Evolutionary conservation across 768 basidiomycete species (phyloP).

Genomic region (Fomitopsis serialis): DNA sequence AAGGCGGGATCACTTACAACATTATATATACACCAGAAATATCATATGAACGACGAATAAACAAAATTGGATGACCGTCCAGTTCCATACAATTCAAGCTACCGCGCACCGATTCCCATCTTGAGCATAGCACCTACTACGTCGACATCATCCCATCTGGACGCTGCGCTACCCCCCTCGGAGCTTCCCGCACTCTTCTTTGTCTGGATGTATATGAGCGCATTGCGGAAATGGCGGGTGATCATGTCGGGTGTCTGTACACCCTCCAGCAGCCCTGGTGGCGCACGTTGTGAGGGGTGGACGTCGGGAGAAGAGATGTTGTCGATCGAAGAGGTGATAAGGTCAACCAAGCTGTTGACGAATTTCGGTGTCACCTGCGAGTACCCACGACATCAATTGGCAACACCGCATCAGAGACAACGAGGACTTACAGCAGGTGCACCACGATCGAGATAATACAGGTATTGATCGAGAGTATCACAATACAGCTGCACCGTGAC

Average conservation of each 20-base stretch:
- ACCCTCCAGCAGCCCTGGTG: slow-evolving; percentile 87
- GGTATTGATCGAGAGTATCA: slow-evolving; percentile 92
- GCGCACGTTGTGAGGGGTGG: slow-evolving; percentile 83
- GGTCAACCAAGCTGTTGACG: slow-evolving; percentile 91
- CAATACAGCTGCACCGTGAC: slow-evolving; percentile 95
- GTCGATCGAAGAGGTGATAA: slow-evolving; percentile 94
- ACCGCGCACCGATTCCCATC: slow-evolving; percentile 56
- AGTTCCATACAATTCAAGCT: not conserved
- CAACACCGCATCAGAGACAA: not conserved
- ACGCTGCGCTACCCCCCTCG: slow-evolving; percentile 21
- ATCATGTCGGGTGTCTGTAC: slow-evolving; percentile 94
- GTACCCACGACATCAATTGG: not conserved
- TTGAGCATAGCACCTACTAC: slow-evolving; percentile 84
- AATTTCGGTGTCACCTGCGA: slow-evolving; percentile 90
- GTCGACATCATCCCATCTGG: slow-evolving; percentile 84
- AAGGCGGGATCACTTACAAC: not conserved
- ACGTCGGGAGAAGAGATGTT: slow-evolving; percentile 82
- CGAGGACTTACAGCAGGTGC: slow-evolving; percentile 71
- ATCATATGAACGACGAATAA: not conserved
- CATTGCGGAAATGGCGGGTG: slow-evolving; percentile 88
- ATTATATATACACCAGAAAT: slow-evolving; percentile 4
- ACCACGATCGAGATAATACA: slow-evolving; percentile 93
- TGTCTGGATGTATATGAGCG: slow-evolving; percentile 73
- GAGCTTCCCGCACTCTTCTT: slow-evolving; percentile 62
- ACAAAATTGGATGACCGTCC: not conserved